These are phyloP conservation scores for Wallacemonas rigidus DNA, from an alignment of 208 protist genomes.

Conservation along the genomic window DNA sequence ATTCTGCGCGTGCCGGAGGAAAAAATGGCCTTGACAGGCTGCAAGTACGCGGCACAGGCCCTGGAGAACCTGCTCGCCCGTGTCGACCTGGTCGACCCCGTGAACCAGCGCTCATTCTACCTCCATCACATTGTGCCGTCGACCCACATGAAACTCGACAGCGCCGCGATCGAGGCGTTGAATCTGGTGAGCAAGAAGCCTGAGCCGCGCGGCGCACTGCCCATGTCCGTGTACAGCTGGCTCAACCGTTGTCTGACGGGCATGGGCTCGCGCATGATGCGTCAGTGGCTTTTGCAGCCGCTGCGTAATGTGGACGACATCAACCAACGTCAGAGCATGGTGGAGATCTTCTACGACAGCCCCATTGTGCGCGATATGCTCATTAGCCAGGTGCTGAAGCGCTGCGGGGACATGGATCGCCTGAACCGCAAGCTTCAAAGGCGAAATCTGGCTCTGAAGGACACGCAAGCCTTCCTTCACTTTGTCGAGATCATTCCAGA, in stretches of 20 bases:
- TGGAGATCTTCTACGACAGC: constrained; percentile 92
- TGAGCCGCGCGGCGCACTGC: constrained; percentile 70
- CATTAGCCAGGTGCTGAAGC: constrained; percentile 80
- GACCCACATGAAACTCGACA: constrained; percentile 95
- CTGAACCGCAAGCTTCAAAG: constrained; percentile 93
- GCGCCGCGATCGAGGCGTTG: constrained; percentile 90
- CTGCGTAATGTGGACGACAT: constrained; percentile 93
- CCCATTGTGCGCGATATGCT: constrained; percentile 83
- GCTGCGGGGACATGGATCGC: constrained; percentile 93
- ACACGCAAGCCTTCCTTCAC: constrained; percentile 83
- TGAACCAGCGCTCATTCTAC: constrained; percentile 80
- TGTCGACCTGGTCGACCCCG: constrained; percentile 70
- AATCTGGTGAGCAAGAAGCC: constrained; percentile 90
- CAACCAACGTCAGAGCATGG: constrained; percentile 91
- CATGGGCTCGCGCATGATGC: constrained; percentile 95
- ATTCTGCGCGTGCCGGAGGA: constrained; percentile 89
- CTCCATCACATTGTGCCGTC: constrained; percentile 73
- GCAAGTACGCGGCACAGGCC: constrained; percentile 53
- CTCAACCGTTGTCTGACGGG: constrained; percentile 96
- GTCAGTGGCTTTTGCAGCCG: constrained; percentile 98
- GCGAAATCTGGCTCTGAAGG: constrained; percentile 78
- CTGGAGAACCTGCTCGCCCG: constrained; percentile 61
- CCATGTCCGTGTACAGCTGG: constrained; percentile 90
- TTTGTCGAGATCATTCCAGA: constrained; percentile 72
- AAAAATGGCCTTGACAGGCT: constrained; percentile 41